Evolutionary conservation across 129 eudicot genomes (phyloP).

Genomic region (Apium graveolens): DNA sequence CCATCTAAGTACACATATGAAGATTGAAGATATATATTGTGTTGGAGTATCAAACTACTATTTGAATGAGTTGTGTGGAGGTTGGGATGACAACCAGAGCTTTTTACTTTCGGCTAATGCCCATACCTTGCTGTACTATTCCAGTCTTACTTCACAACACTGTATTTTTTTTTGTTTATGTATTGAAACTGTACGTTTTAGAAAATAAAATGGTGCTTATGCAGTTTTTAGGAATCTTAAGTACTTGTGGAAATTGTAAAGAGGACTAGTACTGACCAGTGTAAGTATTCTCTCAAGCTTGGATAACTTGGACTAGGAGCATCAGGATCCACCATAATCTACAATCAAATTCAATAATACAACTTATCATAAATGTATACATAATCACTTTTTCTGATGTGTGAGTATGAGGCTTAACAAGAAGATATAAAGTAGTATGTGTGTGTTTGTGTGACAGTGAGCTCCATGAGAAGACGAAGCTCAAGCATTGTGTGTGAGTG

Average conservation of each 20-base stretch:
- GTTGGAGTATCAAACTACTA: too few species aligned
- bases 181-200: not conserved
- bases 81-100: not conserved
- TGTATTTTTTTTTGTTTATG: not conserved
- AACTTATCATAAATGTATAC: not conserved
- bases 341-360: not conserved
- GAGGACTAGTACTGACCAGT: not conserved
- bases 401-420: not conserved
- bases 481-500: not conserved
- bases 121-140: not conserved
- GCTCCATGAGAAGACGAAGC: not conserved
- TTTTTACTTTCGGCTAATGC: not conserved
- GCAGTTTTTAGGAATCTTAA: not conserved
- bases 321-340: not conserved
- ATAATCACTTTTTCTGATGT: not conserved
- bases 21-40: too few species aligned
- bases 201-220: not conserved
- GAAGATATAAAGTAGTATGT: not conserved
- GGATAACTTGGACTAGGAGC: not conserved
- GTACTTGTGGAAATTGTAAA: not conserved
- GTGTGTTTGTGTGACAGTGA: not conserved
- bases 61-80: not conserved
- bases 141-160: not conserved
- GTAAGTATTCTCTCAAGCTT: not conserved
- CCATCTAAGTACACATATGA: too few species aligned